Evolutionary conservation across 345 rosid species (phyloP), one percentile per base, ranked within the genome.

Genomic region (Jatropha curcas): DNA sequence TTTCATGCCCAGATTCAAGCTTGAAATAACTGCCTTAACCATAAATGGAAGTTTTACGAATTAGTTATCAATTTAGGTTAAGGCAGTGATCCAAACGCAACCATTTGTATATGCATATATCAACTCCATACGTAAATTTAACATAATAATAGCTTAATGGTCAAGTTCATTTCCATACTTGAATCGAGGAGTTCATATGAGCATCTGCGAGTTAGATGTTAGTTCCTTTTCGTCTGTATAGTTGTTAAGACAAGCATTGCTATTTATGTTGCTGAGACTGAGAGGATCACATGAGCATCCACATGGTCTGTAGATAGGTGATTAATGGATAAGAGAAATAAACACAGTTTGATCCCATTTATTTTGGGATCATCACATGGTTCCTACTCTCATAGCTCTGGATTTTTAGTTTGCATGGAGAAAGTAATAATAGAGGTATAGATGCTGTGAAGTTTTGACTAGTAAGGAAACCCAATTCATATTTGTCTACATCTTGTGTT

Each of bases 281-380:
- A 70, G 70, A 39, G 41, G 13, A 43, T 70, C 78, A 76, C 79
- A 76, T 43, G 77, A 70, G 33, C 70, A 60, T 58, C 48, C 83
- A 72, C 79, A 71, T 73, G 84, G 79, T 37, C 12, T 39, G 2
- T 60, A 69, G 83, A 76, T 5, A 2, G 19, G 75, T 35, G 79
- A 76, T 63, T 20, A 71, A 63, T 67, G 60, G 17, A 61, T 19
- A 51, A 55, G 41, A 48, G 28, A 41, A 58, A 34, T 28, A 30
- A 8, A 12, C n/a, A 66, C 33, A 55, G 10, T 56, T 34, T n/a
- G n/a, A n/a, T n/a, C n/a, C n/a, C n/a, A 2, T 41, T 37, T 41
- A 41, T 9, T 0, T 41, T 41, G n/a, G 52, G n/a, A 61, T 70
- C 27, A 41, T 35, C 74, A 69, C 61, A 68, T 76, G 79, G 31